Base-by-base conservation (phyloP, 805 yeast genomes). In the Pachysolen tannophilus region DNA sequence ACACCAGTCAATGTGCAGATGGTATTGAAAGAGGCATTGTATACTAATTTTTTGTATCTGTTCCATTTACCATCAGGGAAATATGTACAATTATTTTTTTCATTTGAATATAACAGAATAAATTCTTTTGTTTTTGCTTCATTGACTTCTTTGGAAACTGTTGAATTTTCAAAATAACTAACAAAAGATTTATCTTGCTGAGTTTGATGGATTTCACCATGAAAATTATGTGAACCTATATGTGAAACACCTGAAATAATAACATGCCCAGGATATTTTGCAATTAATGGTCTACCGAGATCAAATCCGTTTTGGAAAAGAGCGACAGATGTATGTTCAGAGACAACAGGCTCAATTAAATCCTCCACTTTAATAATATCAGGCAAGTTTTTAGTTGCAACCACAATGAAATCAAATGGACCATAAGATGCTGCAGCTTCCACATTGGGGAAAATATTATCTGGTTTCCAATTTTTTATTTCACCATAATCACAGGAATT, bases 1-100 rank as follows among this genome's bases (percentile, higher is more conserved):
- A 75, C 53, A 10, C 69, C 69, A 2, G 79, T 69, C 31, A 79
- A 51, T 0, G 84, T 74, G 40, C 80, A 66, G 5, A 71, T 56
- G 6, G 87, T 68, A 57, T 82, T 82, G 49, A 76, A 61, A 1
- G 79, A 60, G 15, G 83, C 78, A 52, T 82, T 82, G 58, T 81
- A 82, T 10, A 82, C 66, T 42, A 82, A 63, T 52, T 82, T 82
- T 38, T 66, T 59, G 75, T 83, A 79, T 44, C 94, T 63, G 26
- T 70, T 61, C 52, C 52, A 62, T 50, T 65, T 65, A 30, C 69
- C 72, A 44, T 72, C 63, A 7, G 62, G 61, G 35, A 59, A 65
- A 38, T 63, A 62, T 11, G 44, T 45, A 43, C 66, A 58, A 2
- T 50, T 41, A 43, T 74, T 74, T 31, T 58, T 49, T 5, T 60